Base-by-base conservation (phyloP, 306 rosid genomes). In the Oxytropis ochrocephala region DNA sequence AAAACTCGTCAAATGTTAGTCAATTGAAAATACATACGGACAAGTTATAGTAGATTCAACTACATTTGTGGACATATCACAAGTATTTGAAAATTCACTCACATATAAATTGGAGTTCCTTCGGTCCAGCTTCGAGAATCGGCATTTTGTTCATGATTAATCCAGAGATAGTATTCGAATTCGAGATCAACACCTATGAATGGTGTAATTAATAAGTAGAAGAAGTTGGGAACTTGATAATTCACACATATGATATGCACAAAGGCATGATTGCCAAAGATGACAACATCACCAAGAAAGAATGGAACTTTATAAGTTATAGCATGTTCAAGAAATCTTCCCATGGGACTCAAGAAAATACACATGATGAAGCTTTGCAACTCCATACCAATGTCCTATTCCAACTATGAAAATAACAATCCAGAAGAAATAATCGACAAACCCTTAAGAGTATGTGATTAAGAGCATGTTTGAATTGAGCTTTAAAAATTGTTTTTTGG, bases 21-120 rank as follows among this genome's bases (percentile, higher is more conserved):
- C n/a, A n/a, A n/a, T n/a, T n/a, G n/a, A n/a, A n/a, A n/a, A n/a
- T n/a, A n/a, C n/a, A 16, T 41, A 24, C 29, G 21, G 17, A 42
- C 54, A 71, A 57, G 33, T 36, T 36, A 58, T 3, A 51, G 29
- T 12, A 8, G 48, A 43, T 44, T 46, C 36, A 32, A 44, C 7
- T 2, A 18, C 65, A 55, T 27, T 57, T 21, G n/a, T 17, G 48
- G 36, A 29, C 48, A 35, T 4, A 35, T 2, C 9, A 63, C 9
- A 55, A 19, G 5, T 5, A 55, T 5, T 30, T 1, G 13, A 65
- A 51, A 54, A 41, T 18, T 39, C 36, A 80, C 96, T 91, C 54
- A 94, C 99, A 77, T 14, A 64, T 41, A 73, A 94, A 94, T 64
- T 84, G 72, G 84, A 94, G 85, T 78, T 94, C 95, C 60, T 72